Conservation (phyloP, 176 grass and related monocot species). For the Ananas comosus region DNA sequence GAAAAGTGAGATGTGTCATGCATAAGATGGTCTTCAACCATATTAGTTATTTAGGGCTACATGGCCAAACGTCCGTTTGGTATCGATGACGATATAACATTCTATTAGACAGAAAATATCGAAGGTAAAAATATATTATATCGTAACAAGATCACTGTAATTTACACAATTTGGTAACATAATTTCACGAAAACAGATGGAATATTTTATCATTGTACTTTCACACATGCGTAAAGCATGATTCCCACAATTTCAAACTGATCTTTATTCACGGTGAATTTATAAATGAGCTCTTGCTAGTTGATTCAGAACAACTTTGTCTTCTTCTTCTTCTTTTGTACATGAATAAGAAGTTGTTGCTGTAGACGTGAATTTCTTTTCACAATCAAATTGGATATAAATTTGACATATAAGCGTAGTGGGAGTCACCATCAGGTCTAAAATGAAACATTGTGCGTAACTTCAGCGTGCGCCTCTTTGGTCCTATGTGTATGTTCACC, state of each 20-base stretch:
- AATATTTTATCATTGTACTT: too few relatives aligned
- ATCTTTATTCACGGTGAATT: neutral
- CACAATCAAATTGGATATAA: neutral
- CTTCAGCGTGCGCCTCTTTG: neutral
- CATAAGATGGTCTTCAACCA: too few relatives aligned
- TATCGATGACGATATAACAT: too few relatives aligned
- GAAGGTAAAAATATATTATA: too few relatives aligned
- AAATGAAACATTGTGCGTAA: neutral
- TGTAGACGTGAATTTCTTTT: too few relatives aligned
- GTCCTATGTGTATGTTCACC: neutral
- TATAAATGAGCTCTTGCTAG: neutral
- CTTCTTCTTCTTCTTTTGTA: conserved; percentile 4
- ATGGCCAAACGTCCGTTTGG: too few relatives aligned
- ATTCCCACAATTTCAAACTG: conserved; percentile 7
- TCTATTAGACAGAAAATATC: too few relatives aligned
- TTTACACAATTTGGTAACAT: too few relatives aligned
- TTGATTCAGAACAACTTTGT: neutral
- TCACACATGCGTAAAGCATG: neutral
- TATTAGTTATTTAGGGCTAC: too few relatives aligned
- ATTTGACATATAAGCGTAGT: neutral
- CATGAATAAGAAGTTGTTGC: too few relatives aligned
- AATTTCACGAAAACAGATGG: too few relatives aligned
- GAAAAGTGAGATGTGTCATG: neutral
- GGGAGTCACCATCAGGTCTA: neutral
- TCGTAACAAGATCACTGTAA: too few relatives aligned